Conservation (phyloP, 768 basidiomycete species). For the Boletus coccyginus region DNA sequence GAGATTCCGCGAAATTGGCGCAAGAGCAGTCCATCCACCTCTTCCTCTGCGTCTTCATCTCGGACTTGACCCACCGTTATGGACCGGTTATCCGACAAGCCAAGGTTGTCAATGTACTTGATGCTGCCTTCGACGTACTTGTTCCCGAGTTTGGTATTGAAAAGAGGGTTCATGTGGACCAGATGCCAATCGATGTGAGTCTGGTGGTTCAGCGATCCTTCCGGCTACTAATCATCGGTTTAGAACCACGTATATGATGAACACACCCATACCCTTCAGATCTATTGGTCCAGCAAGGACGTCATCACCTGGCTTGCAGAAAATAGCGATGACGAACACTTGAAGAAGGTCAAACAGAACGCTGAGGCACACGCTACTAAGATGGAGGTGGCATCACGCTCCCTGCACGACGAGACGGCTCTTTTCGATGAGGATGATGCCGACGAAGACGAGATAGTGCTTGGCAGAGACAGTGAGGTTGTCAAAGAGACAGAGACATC, state of each 20-base stretch:
- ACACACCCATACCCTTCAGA: slow-evolving; percentile 85
- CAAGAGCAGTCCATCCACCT: slow-evolving; percentile 96
- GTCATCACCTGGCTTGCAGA: slow-evolving; percentile 95
- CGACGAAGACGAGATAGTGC: slow-evolving; percentile 77
- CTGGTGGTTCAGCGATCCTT: neutral
- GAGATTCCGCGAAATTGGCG: slow-evolving; percentile 86
- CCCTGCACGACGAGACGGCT: slow-evolving; percentile 82
- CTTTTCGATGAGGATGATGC: slow-evolving; percentile 87
- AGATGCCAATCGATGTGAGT: slow-evolving; percentile 96
- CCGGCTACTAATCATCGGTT: slow-evolving; percentile 14
- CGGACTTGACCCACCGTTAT: slow-evolving; percentile 91
- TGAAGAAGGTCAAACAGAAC: slow-evolving; percentile 91
- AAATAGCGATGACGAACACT: slow-evolving; percentile 93
- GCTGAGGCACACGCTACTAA: slow-evolving; percentile 88
- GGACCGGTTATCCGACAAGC: slow-evolving; percentile 95
- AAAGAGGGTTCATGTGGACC: slow-evolving; percentile 97
- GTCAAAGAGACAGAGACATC: slow-evolving; percentile 56
- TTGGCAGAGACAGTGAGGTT: slow-evolving; percentile 52
- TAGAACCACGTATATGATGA: slow-evolving; percentile 97
- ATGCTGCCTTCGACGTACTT: slow-evolving; percentile 95
- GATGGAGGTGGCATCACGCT: slow-evolving; percentile 87
- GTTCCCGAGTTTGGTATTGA: slow-evolving; percentile 98
- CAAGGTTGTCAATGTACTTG: slow-evolving; percentile 94
- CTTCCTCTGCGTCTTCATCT: slow-evolving; percentile 91
- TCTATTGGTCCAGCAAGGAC: slow-evolving; percentile 95